Evolutionary conservation across 345 rosid species (phyloP), one percentile per base, ranked within the genome.

Genomic region (Eucalyptus melliodora): DNA sequence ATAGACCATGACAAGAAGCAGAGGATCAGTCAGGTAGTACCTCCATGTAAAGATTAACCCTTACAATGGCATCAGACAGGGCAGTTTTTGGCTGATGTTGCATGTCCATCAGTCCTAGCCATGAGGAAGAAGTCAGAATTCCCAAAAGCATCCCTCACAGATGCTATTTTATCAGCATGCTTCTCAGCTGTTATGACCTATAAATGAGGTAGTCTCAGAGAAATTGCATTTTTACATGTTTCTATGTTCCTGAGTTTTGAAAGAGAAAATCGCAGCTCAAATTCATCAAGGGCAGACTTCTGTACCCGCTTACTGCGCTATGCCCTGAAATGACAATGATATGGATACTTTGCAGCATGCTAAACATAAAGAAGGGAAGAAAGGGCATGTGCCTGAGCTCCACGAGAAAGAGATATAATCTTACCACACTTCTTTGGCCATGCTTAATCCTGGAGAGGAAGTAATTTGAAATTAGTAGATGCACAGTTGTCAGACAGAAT

Each of bases 41-140:
- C 92, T 93, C 95, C 92, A 92, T 89, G 92, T 95, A 93, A 77
- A 93, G 94, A 90, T 93, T 95, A 50, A 94, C 95, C 90, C 95
- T 50, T 91, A 91, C 89, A 87, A 95, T 94, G 89, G 95, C 96
- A 40, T 93, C 92, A 30, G 94, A 88, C 11, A 45, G 49, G 59
- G 95, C 94, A 11, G 91, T 88, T 91, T 92, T 93, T 45, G 91
- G 94, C 51, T 6, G 95, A 95, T 9, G 92, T 91, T 10, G 94
- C 96, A 69, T 93, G 89, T 1, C 94, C 95, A 90, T 94, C 94
- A n/a, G 94, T 93, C 82, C 93, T 91, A 50, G 94, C 95, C 34
- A 94, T 92, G 67, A 95, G 94, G 91, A 93, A 93, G 88, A 95
- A 93, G 87, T 93, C 94, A 16, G 94, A 0, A 47, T 47, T 47